These are phyloP conservation scores for Beta vulgaris DNA, from an alignment of 148 eudicot species.

Conservation along the genomic window DNA sequence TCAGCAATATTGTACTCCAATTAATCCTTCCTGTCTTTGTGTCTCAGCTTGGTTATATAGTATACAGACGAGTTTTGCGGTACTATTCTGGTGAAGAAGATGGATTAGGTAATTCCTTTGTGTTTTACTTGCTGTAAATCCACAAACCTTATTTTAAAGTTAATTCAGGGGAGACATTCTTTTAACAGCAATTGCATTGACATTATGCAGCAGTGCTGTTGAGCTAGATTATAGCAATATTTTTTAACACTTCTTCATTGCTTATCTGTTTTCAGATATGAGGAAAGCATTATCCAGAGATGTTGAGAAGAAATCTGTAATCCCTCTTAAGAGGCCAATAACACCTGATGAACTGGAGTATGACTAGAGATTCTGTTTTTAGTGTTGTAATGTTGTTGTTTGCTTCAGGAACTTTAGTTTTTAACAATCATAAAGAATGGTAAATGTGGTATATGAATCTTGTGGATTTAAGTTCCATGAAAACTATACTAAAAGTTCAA, in stretches of 20 bases:
- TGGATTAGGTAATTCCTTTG: conserved; percentile 67
- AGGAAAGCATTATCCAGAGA: conserved; percentile 64
- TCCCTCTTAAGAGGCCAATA: conserved; percentile 60
- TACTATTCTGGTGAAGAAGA: conserved; percentile 99
- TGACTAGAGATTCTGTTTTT: conserved; percentile 31
- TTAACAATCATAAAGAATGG: not conserved
- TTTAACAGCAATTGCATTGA: not conserved
- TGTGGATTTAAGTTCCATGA: not conserved
- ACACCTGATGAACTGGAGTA: conserved; percentile 73
- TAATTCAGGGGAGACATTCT: too few relatives aligned
- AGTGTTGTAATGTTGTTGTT: not conserved
- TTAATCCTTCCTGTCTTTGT: conserved; percentile 6
- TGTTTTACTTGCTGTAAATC: not conserved
- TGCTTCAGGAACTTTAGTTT: not conserved
- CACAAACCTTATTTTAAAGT: not conserved
- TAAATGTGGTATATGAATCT: not conserved
- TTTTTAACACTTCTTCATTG: not conserved
- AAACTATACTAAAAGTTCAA: too few relatives aligned
- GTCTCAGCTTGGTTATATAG: conserved; percentile 84
- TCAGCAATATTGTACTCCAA: not conserved
- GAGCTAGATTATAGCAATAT: not conserved
- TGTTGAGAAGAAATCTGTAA: conserved; percentile 61
- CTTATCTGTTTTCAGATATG: conserved; percentile 46
- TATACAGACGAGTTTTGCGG: conserved; percentile 86
- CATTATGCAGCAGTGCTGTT: not conserved